Evolutionary conservation across 306 rosid genomes (phyloP).

Genomic region (Quillaja saponaria): DNA sequence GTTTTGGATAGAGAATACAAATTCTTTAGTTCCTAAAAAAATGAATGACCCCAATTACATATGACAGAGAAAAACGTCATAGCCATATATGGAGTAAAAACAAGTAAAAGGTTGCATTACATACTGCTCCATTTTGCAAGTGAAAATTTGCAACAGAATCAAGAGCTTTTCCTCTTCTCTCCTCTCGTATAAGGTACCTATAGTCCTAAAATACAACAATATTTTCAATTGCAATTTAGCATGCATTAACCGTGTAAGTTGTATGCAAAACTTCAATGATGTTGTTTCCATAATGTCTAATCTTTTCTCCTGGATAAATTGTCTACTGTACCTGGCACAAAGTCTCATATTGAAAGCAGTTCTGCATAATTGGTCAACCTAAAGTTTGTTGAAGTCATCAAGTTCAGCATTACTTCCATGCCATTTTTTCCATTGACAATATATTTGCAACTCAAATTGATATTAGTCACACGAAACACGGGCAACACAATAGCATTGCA

Average conservation of each 20-base stretch:
- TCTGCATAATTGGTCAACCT: conserved; percentile 68
- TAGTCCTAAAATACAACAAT: conserved; percentile 21
- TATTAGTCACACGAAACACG: conserved; percentile 23
- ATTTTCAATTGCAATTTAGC: conserved; percentile 4
- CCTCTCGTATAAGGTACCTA: conserved; percentile 93
- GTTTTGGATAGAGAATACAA: no score
- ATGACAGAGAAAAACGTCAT: no score
- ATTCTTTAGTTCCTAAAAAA: no score
- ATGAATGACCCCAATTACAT: no score
- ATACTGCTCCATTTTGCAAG: conserved; percentile 97
- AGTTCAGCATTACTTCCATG: conserved; percentile 70
- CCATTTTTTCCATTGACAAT: conserved; percentile 59
- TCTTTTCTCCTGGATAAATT: conserved; percentile 19
- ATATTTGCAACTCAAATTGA: conserved; percentile 52
- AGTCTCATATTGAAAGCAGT: conserved; percentile 62
- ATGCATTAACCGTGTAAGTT: conserved; percentile 4
- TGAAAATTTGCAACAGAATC: conserved; percentile 96
- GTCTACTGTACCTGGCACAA: conserved; percentile 67
- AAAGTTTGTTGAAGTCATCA: conserved; percentile 66
- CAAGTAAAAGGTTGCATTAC: conserved; percentile 25
- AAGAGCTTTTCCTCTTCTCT: conserved; percentile 95
- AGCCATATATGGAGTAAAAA: background rate
- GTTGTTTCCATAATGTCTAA: conserved; percentile 18
- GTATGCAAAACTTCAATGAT: conserved; percentile 15
- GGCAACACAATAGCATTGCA: conserved; percentile 23